phyloP scores from a whole-genome alignment of 1,284 basidiomycete species.

The Nidula niveotomentosa region DNA sequence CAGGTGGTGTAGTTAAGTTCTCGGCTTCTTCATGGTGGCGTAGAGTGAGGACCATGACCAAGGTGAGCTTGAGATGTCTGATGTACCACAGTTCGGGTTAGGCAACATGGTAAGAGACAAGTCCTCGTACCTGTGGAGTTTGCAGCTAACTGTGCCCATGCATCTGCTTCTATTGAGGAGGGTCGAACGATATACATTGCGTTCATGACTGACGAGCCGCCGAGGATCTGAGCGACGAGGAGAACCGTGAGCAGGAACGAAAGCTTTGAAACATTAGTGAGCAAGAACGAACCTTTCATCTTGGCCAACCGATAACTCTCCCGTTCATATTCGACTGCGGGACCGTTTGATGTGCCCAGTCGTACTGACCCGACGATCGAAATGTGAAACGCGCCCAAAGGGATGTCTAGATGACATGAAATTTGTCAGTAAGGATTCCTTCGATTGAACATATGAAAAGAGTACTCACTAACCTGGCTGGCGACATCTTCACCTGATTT shows the following conservation, averaged over 20 bases:
- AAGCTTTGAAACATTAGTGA: neutral
- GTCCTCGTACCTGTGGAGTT: slow-evolving; percentile 26
- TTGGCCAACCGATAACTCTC: slow-evolving; percentile 48
- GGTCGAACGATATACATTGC: slow-evolving; percentile 67
- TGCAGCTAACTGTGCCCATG: slow-evolving; percentile 32
- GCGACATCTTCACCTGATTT: slow-evolving; percentile 49
- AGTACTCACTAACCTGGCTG: slow-evolving; percentile 32
- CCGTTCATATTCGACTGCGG: slow-evolving; percentile 43
- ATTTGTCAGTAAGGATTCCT: slow-evolving; percentile 4
- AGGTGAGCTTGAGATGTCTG: slow-evolving; percentile 16
- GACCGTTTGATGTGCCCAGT: slow-evolving; percentile 61
- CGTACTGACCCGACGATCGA: slow-evolving; percentile 53
- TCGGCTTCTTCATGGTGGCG: slow-evolving; percentile 54
- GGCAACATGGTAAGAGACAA: slow-evolving; percentile 2
- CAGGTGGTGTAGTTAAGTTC: slow-evolving; percentile 38
- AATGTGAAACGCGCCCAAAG: slow-evolving; percentile 49
- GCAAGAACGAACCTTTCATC: slow-evolving; percentile 28
- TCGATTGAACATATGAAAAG: neutral
- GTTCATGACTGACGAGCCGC: slow-evolving; percentile 72
- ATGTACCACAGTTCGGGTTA: slow-evolving; percentile 13
- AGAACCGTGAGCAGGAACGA: neutral
- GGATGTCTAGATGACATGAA: slow-evolving; percentile 36
- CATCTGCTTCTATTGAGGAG: slow-evolving; percentile 49
- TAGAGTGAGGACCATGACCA: slow-evolving; percentile 60
- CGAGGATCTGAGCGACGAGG: slow-evolving; percentile 48